Evolutionary conservation across 2,329 filamentous ascomycete genomes (phyloP), one percentile per base, ranked within the genome.

Genomic region (Daldinia sp.): DNA sequence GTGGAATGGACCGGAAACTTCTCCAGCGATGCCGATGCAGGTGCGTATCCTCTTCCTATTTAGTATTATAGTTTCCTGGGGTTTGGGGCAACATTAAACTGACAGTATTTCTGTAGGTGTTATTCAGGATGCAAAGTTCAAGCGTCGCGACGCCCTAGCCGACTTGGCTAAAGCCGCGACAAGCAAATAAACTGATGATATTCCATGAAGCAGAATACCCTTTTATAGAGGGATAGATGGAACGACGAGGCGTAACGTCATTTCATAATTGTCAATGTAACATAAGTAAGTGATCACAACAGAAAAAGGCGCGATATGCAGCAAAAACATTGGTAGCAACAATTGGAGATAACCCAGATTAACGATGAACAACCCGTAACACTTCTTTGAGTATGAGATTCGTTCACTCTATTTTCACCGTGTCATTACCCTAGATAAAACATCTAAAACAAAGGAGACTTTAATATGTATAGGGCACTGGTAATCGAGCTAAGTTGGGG

Each of bases 91-190:
- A 6, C 6, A 15, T 28, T 37, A 15, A 67, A 58, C 63, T 78
- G 41, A 75, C 56, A 10, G 48, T 5, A 42, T 20, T 30, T 39
- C 57, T 35, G 44, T 60, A 91, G 90, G 86, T 73, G 90, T 92
- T 66, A 91, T 93, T 72, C 87, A 91, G 79, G 90, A 93, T 77
- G 90, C 90, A 75, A 91, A 90, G 82, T 93, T 89, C 86, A 93
- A 93, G 86, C 89, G 90, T 69, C 88, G 88, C 58, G 90, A 92
- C 78, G 90, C 89, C 56, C 84, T 93, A 41, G 87, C 88, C 55
- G 90, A 91, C 74, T 84, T 92, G 42, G 89, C 87, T 65, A 84
- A 85, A 74, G 83, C 80, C 35, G 85, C 82, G 3, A 72, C 74
- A 41, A 81, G 82, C 76, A 74, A 75, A 68, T 77, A 67, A 51